A percentile compares a stretch with the other conserved stretches of the same genome.
Conservation (phyloP, 345 rosid species). For the Angophora floribunda region DNA sequence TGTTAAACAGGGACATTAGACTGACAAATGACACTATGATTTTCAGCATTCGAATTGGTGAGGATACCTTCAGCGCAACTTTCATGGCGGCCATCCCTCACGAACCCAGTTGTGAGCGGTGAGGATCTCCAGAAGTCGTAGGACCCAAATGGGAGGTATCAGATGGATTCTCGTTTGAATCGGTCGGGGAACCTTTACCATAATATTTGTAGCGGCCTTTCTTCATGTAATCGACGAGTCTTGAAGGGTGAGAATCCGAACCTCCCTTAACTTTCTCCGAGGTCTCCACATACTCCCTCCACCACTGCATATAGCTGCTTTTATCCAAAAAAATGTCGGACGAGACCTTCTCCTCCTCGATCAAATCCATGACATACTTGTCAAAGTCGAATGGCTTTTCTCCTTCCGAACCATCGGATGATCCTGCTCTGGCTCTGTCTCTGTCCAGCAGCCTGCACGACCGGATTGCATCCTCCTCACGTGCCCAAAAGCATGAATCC, state of each 20-base stretch:
- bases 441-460: background rate
- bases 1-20: too few relatives aligned
- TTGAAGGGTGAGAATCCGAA: background rate
- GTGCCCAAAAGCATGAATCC: conserved; percentile 89
- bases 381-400: background rate
- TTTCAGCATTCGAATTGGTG: too few relatives aligned
- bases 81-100: background rate
- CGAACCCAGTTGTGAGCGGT: background rate
- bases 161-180: background rate
- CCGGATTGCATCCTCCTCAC: conserved; percentile 57
- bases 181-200: background rate
- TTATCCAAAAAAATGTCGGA: background rate
- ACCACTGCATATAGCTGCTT: background rate
- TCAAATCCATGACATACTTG: background rate
- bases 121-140: background rate
- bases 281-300: background rate
- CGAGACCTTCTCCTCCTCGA: background rate
- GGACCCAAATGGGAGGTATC: background rate
- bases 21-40: too few relatives aligned
- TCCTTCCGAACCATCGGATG: background rate
- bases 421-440: background rate
- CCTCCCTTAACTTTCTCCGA: background rate
- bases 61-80: background rate
- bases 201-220: background rate
- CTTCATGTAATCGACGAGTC: conserved; percentile 19